Base-by-base conservation (phyloP, 2,329 filamentous ascomycete genomes). In the Diplodia seriata region DNA sequence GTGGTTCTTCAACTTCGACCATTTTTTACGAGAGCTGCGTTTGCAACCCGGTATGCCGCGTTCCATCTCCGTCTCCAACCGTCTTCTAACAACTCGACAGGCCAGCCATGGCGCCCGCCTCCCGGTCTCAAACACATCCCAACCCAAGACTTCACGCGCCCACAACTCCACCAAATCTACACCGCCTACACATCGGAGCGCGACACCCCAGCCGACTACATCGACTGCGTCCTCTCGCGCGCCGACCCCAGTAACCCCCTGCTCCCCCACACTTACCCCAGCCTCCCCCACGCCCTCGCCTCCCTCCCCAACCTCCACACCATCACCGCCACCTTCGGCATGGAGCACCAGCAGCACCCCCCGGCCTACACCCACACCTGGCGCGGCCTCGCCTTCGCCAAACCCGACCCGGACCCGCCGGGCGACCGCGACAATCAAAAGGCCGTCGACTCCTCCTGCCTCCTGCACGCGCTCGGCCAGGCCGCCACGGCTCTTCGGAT, bases 1-100 rank as follows among this genome's bases (percentile, higher is more conserved):
- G n/a, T 62, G 57, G 57, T 62, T 62, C 26, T 62, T 62, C 40
- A 29, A 62, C 12, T 49, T 62, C 29, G 40, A 62, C 26, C 40
- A 49, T 36, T 62, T 62, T 29, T 15, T 62, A 9, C 15, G 31
- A n/a, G 40, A 50, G 23, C 23, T 62, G 11, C 14, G 6, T n/a
- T 26, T 62, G 14, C 57, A 62, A 14, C 57, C 57, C 20, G 23
- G 57, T 62, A 50, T 8, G 40, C n/a, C 47, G 5, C 18, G 3
- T 38, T 26, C 43, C 40, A 20, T 15, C 18, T 23, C 9, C 12
- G 3, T 36, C 20, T 8, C 6, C 2, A 14, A 18, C 3, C 18
- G 14, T 31, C 6, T 61, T 12, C 11, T 26, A 2, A 59, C 23
- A 11, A 4, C 15, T 8, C 18, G 8, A 4, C 15, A 61, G 57